Evolutionary conservation across 257 asterid species (phyloP).

Genomic region (Orobanche coerulescens): DNA sequence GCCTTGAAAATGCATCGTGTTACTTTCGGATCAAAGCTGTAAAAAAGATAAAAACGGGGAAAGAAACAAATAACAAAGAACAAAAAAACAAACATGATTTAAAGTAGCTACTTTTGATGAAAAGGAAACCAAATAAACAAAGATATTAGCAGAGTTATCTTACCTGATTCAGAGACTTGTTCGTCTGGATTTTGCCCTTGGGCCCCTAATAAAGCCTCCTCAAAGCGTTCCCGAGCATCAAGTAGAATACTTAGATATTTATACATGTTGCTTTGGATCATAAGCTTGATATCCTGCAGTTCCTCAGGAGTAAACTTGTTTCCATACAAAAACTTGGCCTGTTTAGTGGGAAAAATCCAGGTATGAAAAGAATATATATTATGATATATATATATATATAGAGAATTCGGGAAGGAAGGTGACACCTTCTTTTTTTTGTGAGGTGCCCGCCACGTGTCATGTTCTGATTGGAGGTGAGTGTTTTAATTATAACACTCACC

Average conservation of each 20-base stretch:
- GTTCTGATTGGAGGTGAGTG: no score
- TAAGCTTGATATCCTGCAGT: conserved; percentile 74
- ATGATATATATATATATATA: no score
- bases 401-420: no score
- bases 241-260: conserved; percentile 74
- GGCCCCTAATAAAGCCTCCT: conserved; percentile 47
- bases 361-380: neutral
- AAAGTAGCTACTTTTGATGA: neutral
- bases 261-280: conserved; percentile 87
- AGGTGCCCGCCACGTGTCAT: no score
- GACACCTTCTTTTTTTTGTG: no score
- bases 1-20: neutral
- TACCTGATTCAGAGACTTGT: conserved; percentile 36
- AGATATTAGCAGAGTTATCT: conserved; percentile 1
- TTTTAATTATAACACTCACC: no score
- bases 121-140: neutral
- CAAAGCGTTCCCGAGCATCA: conserved; percentile 86
- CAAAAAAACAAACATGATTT: no score
- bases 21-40: neutral
- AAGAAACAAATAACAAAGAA: no score
- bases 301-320: conserved; percentile 63
- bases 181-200: conserved; percentile 24
- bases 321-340: conserved; percentile 79
- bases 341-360: conserved; percentile 20
- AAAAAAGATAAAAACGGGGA: no score